These are phyloP conservation scores for Rhizophagus prolifer DNA, from an alignment of 192 early-diverging fungal genomes.

Conservation along the genomic window DNA sequence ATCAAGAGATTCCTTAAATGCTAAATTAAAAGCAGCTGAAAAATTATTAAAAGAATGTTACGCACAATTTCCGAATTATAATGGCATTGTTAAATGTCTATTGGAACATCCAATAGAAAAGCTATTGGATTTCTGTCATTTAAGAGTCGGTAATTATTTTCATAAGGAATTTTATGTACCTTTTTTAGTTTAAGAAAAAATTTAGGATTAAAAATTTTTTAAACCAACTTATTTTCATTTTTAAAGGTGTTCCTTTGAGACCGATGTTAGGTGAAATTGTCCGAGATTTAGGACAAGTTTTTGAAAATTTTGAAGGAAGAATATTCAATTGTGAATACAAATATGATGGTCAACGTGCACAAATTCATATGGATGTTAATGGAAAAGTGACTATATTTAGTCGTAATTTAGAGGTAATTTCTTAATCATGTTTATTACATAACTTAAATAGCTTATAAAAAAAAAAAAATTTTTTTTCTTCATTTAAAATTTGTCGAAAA, in stretches of 20 bases:
- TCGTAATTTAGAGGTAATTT: slow-evolving; percentile 65
- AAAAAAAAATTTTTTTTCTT: neutral
- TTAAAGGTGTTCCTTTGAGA: slow-evolving; percentile 66
- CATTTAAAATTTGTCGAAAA: neutral
- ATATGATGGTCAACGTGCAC: slow-evolving; percentile 89
- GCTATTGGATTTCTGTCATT: slow-evolving; percentile 62
- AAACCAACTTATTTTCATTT: neutral
- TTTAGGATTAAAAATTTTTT: neutral
- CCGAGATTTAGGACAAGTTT: slow-evolving; percentile 72
- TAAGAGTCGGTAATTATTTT: slow-evolving; percentile 59
- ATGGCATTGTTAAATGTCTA: slow-evolving; percentile 68
- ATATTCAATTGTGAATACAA: slow-evolving; percentile 88
- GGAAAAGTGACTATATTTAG: slow-evolving; percentile 71
- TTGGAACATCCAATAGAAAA: slow-evolving; percentile 61
- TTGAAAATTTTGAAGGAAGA: slow-evolving; percentile 76
- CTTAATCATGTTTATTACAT: too few species aligned
- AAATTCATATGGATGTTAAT: slow-evolving; percentile 51
- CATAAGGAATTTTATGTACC: neutral
- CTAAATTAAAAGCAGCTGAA: slow-evolving; percentile 43
- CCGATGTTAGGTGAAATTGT: slow-evolving; percentile 92
- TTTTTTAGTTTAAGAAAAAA: neutral
- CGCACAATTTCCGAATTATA: slow-evolving; percentile 76
- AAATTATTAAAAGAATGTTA: slow-evolving; percentile 54
- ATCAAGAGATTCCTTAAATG: slow-evolving; percentile 24
- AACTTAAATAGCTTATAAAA: too few species aligned